Evolutionary conservation across 176 grass and related monocot species (phyloP).

Genomic region (Secale cereale): DNA sequence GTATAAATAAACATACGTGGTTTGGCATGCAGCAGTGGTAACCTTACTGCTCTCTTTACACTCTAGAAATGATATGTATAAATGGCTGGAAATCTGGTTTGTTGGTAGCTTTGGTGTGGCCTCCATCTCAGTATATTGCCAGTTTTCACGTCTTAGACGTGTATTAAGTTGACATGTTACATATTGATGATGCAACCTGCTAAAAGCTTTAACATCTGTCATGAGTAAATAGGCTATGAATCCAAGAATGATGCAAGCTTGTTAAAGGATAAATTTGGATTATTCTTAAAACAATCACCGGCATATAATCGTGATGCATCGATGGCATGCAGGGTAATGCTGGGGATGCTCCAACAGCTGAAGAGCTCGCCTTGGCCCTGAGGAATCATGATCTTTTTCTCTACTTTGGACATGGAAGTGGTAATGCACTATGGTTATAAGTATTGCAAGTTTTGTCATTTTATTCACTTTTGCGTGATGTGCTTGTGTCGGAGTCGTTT

Average conservation of each 20-base stretch:
- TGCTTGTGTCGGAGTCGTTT: background rate
- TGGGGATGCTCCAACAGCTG: constrained; percentile 40
- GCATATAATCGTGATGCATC: background rate
- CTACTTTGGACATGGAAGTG: constrained; percentile 93
- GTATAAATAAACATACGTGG: background rate
- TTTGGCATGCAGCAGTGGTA: background rate
- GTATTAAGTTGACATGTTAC: background rate
- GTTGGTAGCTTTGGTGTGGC: background rate
- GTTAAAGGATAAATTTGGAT: background rate
- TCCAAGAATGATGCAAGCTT: background rate
- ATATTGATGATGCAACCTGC: background rate
- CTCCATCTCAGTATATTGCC: background rate
- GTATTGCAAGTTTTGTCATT: background rate
- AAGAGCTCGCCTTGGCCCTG: constrained; percentile 62
- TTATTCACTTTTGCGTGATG: background rate
- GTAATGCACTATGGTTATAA: constrained; percentile 35
- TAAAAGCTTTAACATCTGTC: background rate
- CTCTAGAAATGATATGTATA: background rate
- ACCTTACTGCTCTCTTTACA: background rate
- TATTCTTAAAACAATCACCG: background rate
- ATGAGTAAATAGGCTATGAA: background rate
- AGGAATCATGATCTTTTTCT: constrained; percentile 78
- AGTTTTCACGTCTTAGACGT: background rate
- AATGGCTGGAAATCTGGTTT: background rate
- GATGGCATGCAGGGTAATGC: constrained; percentile 49